These are phyloP conservation scores for Lodderomyces elongisporus DNA, from an alignment of 1,139 yeast species.

Conservation along the genomic window DNA sequence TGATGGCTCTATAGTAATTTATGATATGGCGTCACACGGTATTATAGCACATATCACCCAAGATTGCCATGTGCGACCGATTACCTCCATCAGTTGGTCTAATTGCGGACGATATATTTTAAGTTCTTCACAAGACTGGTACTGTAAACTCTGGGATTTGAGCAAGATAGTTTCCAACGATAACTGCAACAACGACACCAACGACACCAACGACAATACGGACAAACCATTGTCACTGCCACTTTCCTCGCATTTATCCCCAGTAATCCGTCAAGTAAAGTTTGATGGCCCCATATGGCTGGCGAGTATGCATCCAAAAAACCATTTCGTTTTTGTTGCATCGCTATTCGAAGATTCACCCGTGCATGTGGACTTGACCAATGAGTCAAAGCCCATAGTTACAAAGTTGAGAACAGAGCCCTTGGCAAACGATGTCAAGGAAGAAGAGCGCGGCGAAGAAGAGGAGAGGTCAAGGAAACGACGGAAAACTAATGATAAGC, in stretches of 20 bases:
- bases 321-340: constrained; percentile 41
- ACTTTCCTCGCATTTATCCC: constrained; percentile 10
- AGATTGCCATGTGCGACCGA: constrained; percentile 64
- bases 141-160: constrained; percentile 77
- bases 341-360: constrained; percentile 51
- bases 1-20: constrained; percentile 74
- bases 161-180: constrained; percentile 21
- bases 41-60: constrained; percentile 50
- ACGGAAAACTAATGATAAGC: constrained; percentile 18
- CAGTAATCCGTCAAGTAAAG: constrained; percentile 40
- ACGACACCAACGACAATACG: no score
- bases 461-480: constrained; percentile 11
- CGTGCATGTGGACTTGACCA: constrained; percentile 47
- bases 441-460: constrained; percentile 14
- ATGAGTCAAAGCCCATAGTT: constrained; percentile 25
- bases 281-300: constrained; percentile 74
- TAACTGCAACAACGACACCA: no score
- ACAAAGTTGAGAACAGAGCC: constrained; percentile 26
- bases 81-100: constrained; percentile 80
- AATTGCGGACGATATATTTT: constrained; percentile 64
- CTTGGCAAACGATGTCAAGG: constrained; percentile 11
- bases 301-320: constrained; percentile 53
- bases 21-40: constrained; percentile 60
- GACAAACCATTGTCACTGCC: no score
- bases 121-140: constrained; percentile 84